Percentiles rank a stretch among this genome's conserved stretches.
Conservation (phyloP, 2,329 filamentous ascomycete species). For the Trichoderma semiorbis region DNA sequence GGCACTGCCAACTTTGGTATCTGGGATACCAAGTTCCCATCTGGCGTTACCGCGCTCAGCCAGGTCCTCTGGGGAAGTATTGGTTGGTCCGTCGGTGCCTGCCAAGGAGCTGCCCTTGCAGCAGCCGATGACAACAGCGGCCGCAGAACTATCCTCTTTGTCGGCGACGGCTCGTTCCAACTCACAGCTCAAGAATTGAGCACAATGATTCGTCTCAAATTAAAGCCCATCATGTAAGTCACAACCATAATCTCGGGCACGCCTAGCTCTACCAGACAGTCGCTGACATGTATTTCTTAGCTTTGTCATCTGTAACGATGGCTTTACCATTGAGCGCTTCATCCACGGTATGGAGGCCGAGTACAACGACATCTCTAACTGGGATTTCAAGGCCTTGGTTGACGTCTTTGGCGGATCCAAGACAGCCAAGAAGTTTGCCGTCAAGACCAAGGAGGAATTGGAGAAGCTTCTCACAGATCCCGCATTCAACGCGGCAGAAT, state of each 20-base stretch:
- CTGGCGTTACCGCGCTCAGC: slow-evolving; percentile 72
- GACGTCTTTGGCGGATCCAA: slow-evolving; percentile 64
- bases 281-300: slow-evolving; percentile 35
- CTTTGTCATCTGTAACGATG: slow-evolving; percentile 83
- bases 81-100: slow-evolving; percentile 58
- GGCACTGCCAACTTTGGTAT: slow-evolving; percentile 87
- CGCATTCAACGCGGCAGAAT: slow-evolving; percentile 56
- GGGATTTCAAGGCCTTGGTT: slow-evolving; percentile 69
- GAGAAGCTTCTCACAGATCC: slow-evolving; percentile 61
- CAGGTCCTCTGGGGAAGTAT: slow-evolving; percentile 73
- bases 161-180: slow-evolving; percentile 86
- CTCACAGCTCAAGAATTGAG: slow-evolving; percentile 79
- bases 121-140: slow-evolving; percentile 59
- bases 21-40: slow-evolving; percentile 78
- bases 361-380: slow-evolving; percentile 78
- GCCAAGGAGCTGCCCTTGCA: slow-evolving; percentile 67
- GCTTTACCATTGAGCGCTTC: slow-evolving; percentile 84
- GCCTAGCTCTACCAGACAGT: background rate
- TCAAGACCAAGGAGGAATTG: slow-evolving; percentile 68
- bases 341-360: slow-evolving; percentile 77
- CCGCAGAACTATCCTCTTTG: slow-evolving; percentile 73
- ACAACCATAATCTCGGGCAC: background rate
- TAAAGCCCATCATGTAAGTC: slow-evolving; percentile 72
- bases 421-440: slow-evolving; percentile 58
- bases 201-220: slow-evolving; percentile 72